Conservation (phyloP, 2,329 filamentous ascomycete genomes). For the Talaromyces sp. region DNA sequence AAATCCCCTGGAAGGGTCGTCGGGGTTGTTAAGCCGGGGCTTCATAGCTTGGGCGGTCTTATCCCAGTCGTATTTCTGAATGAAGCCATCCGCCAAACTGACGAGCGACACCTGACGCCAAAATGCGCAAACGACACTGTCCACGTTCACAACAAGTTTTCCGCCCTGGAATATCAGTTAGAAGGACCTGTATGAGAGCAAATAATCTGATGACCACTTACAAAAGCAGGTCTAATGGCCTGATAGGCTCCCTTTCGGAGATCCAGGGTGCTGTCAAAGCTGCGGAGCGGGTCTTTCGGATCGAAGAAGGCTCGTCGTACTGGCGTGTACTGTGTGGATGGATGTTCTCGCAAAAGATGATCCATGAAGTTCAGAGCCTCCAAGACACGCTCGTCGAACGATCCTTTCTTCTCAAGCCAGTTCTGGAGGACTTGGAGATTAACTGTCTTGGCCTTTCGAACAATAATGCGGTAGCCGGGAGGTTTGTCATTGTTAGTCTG, state of each 20-base stretch:
- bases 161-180: constrained; percentile 45
- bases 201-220: constrained; percentile 26
- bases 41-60: constrained; percentile 26
- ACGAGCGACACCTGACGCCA: constrained; percentile 53
- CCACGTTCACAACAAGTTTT: constrained; percentile 75
- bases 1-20: constrained; percentile 3
- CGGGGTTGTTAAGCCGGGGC: constrained; percentile 19
- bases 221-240: constrained; percentile 70
- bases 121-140: constrained; percentile 88
- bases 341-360: constrained; percentile 77
- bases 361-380: constrained; percentile 88
- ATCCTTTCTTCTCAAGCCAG: constrained; percentile 53
- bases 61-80: constrained; percentile 27
- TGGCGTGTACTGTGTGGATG: constrained; percentile 59
- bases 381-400: constrained; percentile 63
- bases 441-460: constrained; percentile 63
- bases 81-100: constrained; percentile 31
- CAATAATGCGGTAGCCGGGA: constrained; percentile 56
- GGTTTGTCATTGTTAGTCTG: constrained; percentile 24
- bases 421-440: constrained; percentile 60
- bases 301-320: constrained; percentile 84
- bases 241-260: constrained; percentile 87
- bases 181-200: constrained; percentile 4
- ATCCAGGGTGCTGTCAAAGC: constrained; percentile 63
- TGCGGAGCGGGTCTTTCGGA: constrained; percentile 42